Evolutionary conservation across 208 protist species (phyloP), one percentile per base, ranked within the genome.

Genomic region (Angomonas deanei): DNA sequence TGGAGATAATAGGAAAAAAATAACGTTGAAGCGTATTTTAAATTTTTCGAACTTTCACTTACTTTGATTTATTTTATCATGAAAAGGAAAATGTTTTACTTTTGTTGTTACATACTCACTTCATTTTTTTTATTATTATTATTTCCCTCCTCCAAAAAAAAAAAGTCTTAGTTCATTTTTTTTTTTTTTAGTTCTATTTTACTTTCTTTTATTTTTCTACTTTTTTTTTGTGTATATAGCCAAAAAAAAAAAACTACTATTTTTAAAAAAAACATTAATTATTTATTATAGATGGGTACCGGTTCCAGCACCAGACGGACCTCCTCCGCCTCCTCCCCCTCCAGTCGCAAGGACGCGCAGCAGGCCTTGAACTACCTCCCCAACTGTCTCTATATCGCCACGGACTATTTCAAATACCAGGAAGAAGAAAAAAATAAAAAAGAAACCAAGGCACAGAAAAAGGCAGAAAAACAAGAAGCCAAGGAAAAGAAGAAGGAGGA

Each of bases 371-470:
- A 36, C 10, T 31, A 57, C 52, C 11, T 36, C 5, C 28, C 24
- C 28, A 57, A 38, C 28, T 57, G 52, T 13, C 30, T 36, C 31
- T 57, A 57, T 24, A 38, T 31, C 27, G 28, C 30, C 52, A 57
- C 10, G 17, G 24, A 13, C 13, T 56, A 34, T 24, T 3, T 33
- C 8, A 13, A 3, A 8, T 33, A 30, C 42, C 50, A 32, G 13
- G 15, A 33, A 6, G 28, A 56, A 3, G 8, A 8, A n/a, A n/a
- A n/a, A n/a, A n/a, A n/a, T n/a, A n/a, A n/a, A n/a, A n/a, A n/a
- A n/a, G n/a, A n/a, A 50, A 50, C 15, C 17, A 5, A 13, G 26
- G 21, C 26, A 19, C n/a, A 5, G n/a, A 10, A 6, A 26, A 21
- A 52, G 8, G 28, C 10, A 10, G 50, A 8, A 3, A 24, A 33